These are phyloP conservation scores for Cardamine resedifolia DNA, from an alignment of 345 rosid genomes.

Conservation along the genomic window DNA sequence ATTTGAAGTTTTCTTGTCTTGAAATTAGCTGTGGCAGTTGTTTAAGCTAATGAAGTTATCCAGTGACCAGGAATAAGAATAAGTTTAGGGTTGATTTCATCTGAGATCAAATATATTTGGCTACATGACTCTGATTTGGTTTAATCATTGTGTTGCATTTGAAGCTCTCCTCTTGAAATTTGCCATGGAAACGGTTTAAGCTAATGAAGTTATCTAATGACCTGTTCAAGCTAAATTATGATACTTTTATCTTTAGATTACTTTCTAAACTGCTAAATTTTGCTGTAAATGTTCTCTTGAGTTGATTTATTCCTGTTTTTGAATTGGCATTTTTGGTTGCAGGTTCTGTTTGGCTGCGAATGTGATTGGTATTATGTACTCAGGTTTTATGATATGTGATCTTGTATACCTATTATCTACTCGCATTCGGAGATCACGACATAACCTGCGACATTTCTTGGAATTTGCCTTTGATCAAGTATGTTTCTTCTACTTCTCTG, in stretches of 20 bases:
- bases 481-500: constrained; percentile 23
- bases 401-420: constrained; percentile 52
- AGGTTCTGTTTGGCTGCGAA: constrained; percentile 78
- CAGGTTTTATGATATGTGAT: constrained; percentile 63
- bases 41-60: neutral
- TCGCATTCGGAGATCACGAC: constrained; percentile 41
- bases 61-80: neutral
- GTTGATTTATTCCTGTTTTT: neutral
- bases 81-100: neutral
- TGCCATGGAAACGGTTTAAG: neutral
- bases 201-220: neutral
- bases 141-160: neutral
- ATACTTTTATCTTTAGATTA: neutral
- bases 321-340: constrained; percentile 29
- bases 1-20: neutral
- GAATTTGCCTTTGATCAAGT: constrained; percentile 86
- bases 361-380: constrained; percentile 74
- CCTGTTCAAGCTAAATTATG: too few relatives aligned
- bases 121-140: neutral
- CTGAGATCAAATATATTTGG: neutral
- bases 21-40: neutral
- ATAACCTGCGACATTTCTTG: constrained; percentile 52
- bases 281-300: neutral
- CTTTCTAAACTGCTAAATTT: neutral
- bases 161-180: neutral